phyloP scores from a whole-genome alignment of 257 asterid species.

The Petunia secreta region DNA sequence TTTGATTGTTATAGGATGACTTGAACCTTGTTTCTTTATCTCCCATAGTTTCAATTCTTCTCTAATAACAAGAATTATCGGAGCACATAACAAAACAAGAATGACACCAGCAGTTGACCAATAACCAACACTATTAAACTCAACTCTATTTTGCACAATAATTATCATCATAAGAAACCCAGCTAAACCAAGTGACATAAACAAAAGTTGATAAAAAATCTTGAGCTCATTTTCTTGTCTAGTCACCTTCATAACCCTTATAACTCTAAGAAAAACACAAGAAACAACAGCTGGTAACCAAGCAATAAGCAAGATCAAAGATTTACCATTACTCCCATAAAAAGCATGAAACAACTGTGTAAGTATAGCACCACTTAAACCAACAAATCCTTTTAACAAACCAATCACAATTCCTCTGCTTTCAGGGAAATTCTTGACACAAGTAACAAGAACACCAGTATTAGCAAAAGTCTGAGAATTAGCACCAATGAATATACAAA shows the following conservation, averaged over 20 bases:
- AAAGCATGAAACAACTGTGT: conserved; percentile 60
- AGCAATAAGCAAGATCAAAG: conserved; percentile 53
- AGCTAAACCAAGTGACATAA: conserved; percentile 49
- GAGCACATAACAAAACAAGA: conserved; percentile 39
- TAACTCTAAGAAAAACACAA: conserved; percentile 39
- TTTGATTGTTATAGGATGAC: conserved; percentile 16
- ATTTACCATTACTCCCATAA: conserved; percentile 47
- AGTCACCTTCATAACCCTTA: conserved; percentile 43
- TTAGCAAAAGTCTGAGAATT: conserved; percentile 66
- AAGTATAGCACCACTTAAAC: conserved; percentile 68
- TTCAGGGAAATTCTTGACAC: conserved; percentile 71
- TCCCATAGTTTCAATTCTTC: conserved; percentile 48
- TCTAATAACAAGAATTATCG: conserved; percentile 37
- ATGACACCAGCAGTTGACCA: conserved; percentile 41
- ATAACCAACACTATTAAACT: conserved; percentile 38
- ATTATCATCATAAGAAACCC: conserved; percentile 54
- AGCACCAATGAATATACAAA: conserved; percentile 60
- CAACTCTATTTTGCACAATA: conserved; percentile 40
- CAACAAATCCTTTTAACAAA: conserved; percentile 60
- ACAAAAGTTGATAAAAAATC: conserved; percentile 47
- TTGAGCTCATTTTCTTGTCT: conserved; percentile 46
- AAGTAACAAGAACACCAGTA: conserved; percentile 64
- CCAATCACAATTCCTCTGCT: conserved; percentile 64
- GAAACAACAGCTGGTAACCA: conserved; percentile 74
- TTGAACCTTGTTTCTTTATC: conserved; percentile 1